These are phyloP conservation scores for Clarkia xantiana DNA, from an alignment of 345 rosid genomes.

Conservation along the genomic window DNA sequence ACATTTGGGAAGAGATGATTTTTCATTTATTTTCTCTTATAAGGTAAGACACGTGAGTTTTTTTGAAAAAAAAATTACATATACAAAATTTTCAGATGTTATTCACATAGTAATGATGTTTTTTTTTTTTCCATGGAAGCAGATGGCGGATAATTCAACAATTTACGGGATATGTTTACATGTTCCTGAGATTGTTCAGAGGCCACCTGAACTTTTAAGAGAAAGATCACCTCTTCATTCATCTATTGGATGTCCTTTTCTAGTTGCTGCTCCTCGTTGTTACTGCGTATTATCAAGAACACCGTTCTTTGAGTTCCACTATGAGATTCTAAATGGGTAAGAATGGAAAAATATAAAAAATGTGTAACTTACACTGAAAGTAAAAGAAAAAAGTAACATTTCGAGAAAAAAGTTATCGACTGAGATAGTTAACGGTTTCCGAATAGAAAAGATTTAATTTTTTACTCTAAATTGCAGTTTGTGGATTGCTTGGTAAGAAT, in stretches of 20 bases:
- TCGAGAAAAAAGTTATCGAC: too few relatives aligned
- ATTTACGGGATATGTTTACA: conserved; percentile 91
- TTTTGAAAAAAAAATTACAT: too few relatives aligned
- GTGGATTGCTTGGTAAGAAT: too few relatives aligned
- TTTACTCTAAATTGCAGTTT: too few relatives aligned
- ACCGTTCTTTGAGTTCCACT: conserved; percentile 94
- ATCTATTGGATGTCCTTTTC: conserved; percentile 52
- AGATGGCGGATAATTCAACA: conserved; percentile 89
- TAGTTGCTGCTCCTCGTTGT: conserved; percentile 97
- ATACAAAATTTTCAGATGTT: too few relatives aligned
- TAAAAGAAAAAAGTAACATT: background rate
- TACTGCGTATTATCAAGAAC: conserved; percentile 84
- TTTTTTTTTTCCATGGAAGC: conserved; percentile 9
- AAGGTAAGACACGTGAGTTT: conserved; percentile 34
- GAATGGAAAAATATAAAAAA: background rate
- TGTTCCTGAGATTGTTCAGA: conserved; percentile 82
- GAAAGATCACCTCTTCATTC: conserved; percentile 40
- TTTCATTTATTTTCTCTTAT: conserved; percentile 68
- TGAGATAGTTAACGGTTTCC: too few relatives aligned
- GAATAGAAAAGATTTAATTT: too few relatives aligned
- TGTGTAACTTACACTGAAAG: too few relatives aligned
- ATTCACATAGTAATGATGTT: too few relatives aligned
- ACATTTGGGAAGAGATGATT: conserved; percentile 82
- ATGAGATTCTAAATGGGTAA: conserved; percentile 92
- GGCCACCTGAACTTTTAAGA: conserved; percentile 69